These are phyloP conservation scores for Pyrrhoderma lamaoense DNA, from an alignment of 1,284 basidiomycete genomes.

Conservation along the genomic window DNA sequence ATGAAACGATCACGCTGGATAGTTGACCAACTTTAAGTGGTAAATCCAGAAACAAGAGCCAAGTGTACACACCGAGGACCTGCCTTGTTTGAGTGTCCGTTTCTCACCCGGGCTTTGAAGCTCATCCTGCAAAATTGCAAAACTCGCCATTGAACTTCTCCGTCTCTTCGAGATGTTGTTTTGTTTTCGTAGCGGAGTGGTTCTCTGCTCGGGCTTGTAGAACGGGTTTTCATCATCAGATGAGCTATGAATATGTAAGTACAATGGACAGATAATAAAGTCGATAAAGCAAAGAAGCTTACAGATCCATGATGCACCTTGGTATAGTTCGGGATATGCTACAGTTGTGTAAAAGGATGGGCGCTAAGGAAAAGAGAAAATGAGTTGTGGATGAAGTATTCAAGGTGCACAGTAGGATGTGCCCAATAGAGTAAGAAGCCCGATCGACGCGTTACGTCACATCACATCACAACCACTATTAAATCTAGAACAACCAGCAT, in stretches of 20 bases:
- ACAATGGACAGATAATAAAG: background rate
- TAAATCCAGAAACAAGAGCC: no score
- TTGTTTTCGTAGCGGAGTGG: conserved; percentile 9
- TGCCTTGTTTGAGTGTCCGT: background rate
- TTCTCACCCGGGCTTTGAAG: conserved; percentile 2
- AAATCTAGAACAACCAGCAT: no score
- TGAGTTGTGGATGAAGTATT: no score
- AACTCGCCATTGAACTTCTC: conserved; percentile 14
- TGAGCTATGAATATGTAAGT: background rate
- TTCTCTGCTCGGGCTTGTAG: conserved; percentile 5
- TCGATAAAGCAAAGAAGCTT: background rate
- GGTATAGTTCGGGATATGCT: no score
- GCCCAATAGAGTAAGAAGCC: no score
- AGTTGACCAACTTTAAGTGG: background rate
- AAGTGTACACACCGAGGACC: background rate
- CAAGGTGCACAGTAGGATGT: no score
- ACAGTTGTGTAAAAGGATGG: no score
- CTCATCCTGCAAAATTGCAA: conserved; percentile 15
- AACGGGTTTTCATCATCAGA: conserved; percentile 4
- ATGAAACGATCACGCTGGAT: conserved; percentile 15
- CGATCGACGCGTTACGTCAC: no score
- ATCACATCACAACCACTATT: no score
- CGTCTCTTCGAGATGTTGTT: conserved; percentile 10
- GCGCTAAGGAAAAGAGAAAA: no score
- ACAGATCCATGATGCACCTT: background rate